Conservation (phyloP, 2,329 filamentous ascomycete genomes). For the Sclerotinia trifoliorum region DNA sequence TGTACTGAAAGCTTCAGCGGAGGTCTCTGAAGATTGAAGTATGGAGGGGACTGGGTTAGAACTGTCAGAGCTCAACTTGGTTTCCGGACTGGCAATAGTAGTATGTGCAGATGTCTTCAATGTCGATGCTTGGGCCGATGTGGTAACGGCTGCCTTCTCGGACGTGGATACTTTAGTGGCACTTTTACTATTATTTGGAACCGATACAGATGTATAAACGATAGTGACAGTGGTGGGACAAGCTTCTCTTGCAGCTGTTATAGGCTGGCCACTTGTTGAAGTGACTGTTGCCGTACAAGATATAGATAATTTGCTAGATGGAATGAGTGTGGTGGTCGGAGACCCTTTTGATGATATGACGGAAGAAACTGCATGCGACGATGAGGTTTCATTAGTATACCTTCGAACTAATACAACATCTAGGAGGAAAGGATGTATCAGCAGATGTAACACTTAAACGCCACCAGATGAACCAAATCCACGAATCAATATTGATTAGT, state of each 20-base stretch:
- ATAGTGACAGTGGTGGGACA: slow-evolving; percentile 23
- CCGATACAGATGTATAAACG: not conserved
- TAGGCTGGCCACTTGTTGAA: slow-evolving; percentile 20
- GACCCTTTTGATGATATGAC: slow-evolving; percentile 20
- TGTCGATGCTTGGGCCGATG: slow-evolving; percentile 1
- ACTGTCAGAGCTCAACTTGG: not conserved
- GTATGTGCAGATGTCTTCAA: slow-evolving; percentile 9
- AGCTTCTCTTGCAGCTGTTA: slow-evolving; percentile 17
- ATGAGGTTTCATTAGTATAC: slow-evolving; percentile 19
- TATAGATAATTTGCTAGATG: not conserved
- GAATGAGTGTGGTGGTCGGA: slow-evolving; percentile 19
- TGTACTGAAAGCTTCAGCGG: not conserved
- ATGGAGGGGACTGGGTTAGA: not conserved
- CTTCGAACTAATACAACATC: slow-evolving; percentile 8
- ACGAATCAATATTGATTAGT: slow-evolving; percentile 10
- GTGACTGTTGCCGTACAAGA: slow-evolving; percentile 26
- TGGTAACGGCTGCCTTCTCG: not conserved
- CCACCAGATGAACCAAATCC: slow-evolving; percentile 17
- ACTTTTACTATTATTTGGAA: slow-evolving; percentile 5
- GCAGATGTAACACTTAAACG: slow-evolving; percentile 19
- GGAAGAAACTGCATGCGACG: slow-evolving; percentile 13
- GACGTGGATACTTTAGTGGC: not conserved
- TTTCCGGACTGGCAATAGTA: not conserved
- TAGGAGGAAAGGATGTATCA: slow-evolving; percentile 7
- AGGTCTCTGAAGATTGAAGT: not conserved